Base-by-base conservation (phyloP, 768 basidiomycete genomes). In the Boletus rubescentipes region DNA sequence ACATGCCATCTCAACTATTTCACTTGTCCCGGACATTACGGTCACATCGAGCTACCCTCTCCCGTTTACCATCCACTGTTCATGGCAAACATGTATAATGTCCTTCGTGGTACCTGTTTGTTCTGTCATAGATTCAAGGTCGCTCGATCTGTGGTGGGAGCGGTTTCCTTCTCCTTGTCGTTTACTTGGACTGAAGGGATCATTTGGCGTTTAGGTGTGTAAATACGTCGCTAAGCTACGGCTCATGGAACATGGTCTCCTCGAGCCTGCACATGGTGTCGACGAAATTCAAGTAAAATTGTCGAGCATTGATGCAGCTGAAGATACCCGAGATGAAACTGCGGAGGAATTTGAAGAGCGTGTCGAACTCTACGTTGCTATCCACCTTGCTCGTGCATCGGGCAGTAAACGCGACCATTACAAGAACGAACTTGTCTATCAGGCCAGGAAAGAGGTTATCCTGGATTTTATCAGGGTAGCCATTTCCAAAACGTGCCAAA, bases 11-110 rank as follows among this genome's bases (percentile, higher is more conserved):
- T 97, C 64, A 91, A 85, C 43, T 96, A 93, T 66, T 98, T 88
- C 75, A 87, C 88, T 55, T 99, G 97, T 71, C 95, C 97, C 2
- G 97, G 97, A 16, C 97, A 99, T 72, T 99, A 89, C 73, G 97
- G 97, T 20, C 97, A 98, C 72, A 96, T 99, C 56, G 93, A 98
- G 57, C 82, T 99, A 7, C 94, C 96, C 18, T 83, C 89, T 16
- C 95, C 97, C 14, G 92, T 98, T 3, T 98, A 91, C 67, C 96
- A 99, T 66, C 97, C 97, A 0, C 75, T 99, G 36, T 99, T 98
- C 73, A 93, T 98, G 85, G 77, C 80, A 31, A 91, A 95, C 64
- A 86, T 89, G 78, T 95, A 86, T 68, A 88, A 87, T 59, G 75
- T 98, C 42, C 76, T 99, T 20, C 85, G 95, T 53, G 88, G 87